Evolutionary conservation across 306 rosid genomes (phyloP), one percentile per base, ranked within the genome.

Genomic region (Trichosanthes cucumerina): DNA sequence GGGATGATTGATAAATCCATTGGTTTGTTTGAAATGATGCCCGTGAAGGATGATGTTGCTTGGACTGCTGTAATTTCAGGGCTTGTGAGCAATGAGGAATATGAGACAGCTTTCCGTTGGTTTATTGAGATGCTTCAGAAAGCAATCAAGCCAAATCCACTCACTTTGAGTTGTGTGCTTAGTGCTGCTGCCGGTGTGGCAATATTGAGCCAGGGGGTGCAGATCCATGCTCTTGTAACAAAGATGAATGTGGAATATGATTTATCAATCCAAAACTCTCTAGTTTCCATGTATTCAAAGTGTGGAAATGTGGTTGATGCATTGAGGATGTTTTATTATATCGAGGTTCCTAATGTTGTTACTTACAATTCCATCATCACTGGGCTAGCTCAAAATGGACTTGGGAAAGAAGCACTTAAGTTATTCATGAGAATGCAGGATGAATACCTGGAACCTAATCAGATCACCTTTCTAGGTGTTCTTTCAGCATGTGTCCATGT

Each of bases 41-140:
- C 93, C 53, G 77, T 84, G 77, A 93, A 89, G 83, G 97, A 91
- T 82, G 89, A 79, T 83, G 49, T 90, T 84, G 87, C 91, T 79
- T 93, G 97, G 97, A 91, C 98, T 36, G 92, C 93, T 71, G 75
- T 89, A 75, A 86, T 91, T 88, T 91, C 98, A 2, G 93, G 93
- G 66, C 84, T 93, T 83, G 93, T 89, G 77, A 88, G 78, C 82
- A 90, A 88, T 68, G 86, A 77, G 63, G 89, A 85, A 70, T 84
- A 83, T 28, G 92, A 86, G 85, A 85, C 81, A 77, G 96, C 97
- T 79, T 82, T 91, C 78, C 71, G 13, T 83, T 91, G 90, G 96
- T 93, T 86, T 86, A 81, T 80, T 62, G 77, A 58, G 84, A 90
- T 93, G 96, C 86, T 81, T 60, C 76, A 39, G 78, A 85, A 80